Conservation (phyloP, 768 basidiomycete species). For the Mycena chlorophos region DNA sequence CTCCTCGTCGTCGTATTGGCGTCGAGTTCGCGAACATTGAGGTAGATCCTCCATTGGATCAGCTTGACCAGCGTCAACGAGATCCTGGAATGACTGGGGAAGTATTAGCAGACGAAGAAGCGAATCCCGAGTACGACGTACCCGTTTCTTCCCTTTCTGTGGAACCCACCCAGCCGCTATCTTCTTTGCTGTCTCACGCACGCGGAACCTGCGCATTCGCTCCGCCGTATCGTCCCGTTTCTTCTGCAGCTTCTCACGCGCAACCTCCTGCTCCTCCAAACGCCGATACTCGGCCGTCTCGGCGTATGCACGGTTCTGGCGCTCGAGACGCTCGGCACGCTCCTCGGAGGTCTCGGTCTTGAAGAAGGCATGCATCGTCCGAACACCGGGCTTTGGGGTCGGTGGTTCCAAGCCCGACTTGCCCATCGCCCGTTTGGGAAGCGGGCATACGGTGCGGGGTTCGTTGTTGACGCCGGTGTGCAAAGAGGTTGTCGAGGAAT, state of each 20-base stretch:
- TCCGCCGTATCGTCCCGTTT: not conserved
- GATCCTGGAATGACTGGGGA: not conserved
- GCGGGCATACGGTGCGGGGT: not conserved
- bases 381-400: not conserved
- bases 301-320: constrained; percentile 2
- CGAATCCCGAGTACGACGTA: not conserved
- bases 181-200: not conserved
- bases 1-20: not conserved
- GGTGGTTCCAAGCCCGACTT: not conserved
- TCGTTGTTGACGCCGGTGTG: not conserved
- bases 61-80: not conserved
- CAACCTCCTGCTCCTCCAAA: not conserved
- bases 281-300: not conserved
- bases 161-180: not conserved
- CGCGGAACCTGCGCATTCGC: not conserved
- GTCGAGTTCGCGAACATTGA: not conserved
- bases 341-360: constrained; percentile 1
- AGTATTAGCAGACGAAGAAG: not conserved
- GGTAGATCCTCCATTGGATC: not conserved
- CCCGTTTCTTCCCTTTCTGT: not conserved
- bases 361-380: not conserved
- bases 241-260: not conserved
- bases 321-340: not conserved
- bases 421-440: not conserved
- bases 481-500: not conserved